Percentiles rank a stretch among this genome's conserved stretches.
Conservation (phyloP, 2,329 filamentous ascomycete species). For the Pseudopithomyces chartarum region DNA sequence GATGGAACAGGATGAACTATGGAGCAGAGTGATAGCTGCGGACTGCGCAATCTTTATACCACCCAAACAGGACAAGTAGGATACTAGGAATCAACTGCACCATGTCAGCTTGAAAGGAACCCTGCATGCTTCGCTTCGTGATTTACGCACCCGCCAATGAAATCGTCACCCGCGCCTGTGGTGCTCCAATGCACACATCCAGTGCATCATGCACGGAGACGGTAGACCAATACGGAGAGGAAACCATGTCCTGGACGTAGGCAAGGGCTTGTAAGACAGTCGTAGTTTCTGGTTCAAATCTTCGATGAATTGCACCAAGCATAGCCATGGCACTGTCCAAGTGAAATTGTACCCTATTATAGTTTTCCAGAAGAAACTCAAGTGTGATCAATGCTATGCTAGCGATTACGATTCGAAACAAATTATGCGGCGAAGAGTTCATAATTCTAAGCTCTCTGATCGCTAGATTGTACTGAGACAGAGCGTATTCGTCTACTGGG, state of each 20-base stretch:
- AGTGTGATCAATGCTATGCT: not conserved
- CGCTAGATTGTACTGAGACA: slow-evolving; percentile 3
- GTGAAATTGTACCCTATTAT: slow-evolving; percentile 1
- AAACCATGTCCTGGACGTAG: not conserved
- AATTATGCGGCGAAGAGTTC: not conserved
- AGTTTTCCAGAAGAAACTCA: slow-evolving; percentile 9
- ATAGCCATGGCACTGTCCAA: not conserved
- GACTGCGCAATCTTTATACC: not conserved
- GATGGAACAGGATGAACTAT: not conserved
- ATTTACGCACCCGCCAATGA: slow-evolving; percentile 9
- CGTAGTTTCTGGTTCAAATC: not conserved
- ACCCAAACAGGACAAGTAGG: not conserved
- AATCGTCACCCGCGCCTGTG: not conserved
- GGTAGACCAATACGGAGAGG: not conserved
- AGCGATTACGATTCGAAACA: not conserved
- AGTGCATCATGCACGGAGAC: not conserved
- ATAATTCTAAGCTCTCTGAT: not conserved
- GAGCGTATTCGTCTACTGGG: not conserved
- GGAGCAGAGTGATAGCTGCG: not conserved
- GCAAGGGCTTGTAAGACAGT: not conserved
- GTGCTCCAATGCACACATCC: not conserved
- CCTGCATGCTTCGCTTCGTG: slow-evolving; percentile 1
- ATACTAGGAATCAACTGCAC: not conserved
- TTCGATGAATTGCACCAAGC: not conserved
- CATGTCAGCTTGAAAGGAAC: not conserved